phyloP scores from a whole-genome alignment of 2,329 filamentous ascomycete genomes.

The Fusarium beomiforme region DNA sequence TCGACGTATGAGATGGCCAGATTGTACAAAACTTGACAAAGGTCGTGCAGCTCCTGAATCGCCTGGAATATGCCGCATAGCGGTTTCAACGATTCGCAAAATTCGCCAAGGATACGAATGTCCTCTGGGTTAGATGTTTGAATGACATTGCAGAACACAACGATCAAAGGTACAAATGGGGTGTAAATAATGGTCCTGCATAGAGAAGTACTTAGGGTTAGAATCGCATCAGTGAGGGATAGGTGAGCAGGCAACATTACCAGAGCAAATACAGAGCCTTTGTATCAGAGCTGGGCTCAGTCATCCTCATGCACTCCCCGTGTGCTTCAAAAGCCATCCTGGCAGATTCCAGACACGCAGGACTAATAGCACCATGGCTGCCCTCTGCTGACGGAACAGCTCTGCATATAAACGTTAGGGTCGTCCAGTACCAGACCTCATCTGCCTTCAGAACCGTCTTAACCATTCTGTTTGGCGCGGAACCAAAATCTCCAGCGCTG shows the following conservation, averaged over 20 bases:
- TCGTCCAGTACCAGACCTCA: background rate
- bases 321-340: background rate
- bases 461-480: background rate
- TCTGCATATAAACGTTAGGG: background rate
- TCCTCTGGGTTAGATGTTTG: background rate
- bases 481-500: background rate
- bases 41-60: background rate
- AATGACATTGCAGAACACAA: background rate
- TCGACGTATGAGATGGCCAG: background rate
- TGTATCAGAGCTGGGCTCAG: background rate
- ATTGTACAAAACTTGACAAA: background rate
- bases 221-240: background rate
- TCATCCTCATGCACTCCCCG: background rate
- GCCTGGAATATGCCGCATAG: background rate
- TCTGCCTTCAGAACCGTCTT: background rate
- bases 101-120: background rate
- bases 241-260: background rate
- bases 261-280: background rate
- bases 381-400: fast-evolving
- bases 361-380: fast-evolving
- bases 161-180: background rate
- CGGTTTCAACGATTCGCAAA: background rate
- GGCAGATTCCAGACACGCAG: background rate
- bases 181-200: background rate
- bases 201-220: fast-evolving